Conservation (phyloP, 768 basidiomycete species). For the Pulveroboletus sp. region DNA sequence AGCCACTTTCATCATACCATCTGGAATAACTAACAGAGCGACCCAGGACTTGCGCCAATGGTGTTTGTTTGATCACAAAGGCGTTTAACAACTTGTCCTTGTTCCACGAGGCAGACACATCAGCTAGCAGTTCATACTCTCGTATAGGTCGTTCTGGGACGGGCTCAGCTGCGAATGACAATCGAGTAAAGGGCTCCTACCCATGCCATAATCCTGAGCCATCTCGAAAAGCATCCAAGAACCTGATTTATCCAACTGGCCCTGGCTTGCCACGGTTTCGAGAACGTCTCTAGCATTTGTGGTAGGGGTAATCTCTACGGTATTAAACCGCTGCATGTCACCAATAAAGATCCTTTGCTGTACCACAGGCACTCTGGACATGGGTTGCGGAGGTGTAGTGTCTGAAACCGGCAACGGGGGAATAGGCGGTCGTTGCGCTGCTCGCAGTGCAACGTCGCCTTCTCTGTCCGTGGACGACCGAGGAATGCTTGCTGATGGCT, state of each 20-base stretch:
- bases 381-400: slow-evolving; percentile 31
- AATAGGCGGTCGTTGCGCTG: slow-evolving; percentile 34
- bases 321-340: slow-evolving; percentile 71
- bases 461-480: slow-evolving; percentile 25
- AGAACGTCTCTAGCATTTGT: slow-evolving; percentile 78
- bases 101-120: slow-evolving; percentile 87
- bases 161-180: slow-evolving; percentile 9
- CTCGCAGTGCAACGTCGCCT: slow-evolving; percentile 21
- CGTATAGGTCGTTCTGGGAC: slow-evolving; percentile 82
- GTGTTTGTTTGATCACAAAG: slow-evolving; percentile 76
- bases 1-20: slow-evolving; percentile 39
- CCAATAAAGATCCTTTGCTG: slow-evolving; percentile 79
- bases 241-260: slow-evolving; percentile 59
- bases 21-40: slow-evolving; percentile 47
- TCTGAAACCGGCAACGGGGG: slow-evolving; percentile 38
- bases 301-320: slow-evolving; percentile 62
- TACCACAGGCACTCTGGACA: slow-evolving; percentile 31
- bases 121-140: slow-evolving; percentile 78
- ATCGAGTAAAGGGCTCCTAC: slow-evolving; percentile 40
- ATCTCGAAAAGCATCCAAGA: slow-evolving; percentile 92
- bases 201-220: slow-evolving; percentile 90
- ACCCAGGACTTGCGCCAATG: slow-evolving; percentile 56
- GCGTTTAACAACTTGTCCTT: slow-evolving; percentile 76
- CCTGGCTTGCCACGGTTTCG: slow-evolving; percentile 59
- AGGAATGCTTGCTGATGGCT: slow-evolving; percentile 16